These are phyloP conservation scores for Castanea sativa DNA, from an alignment of 306 rosid species.

Conservation along the genomic window DNA sequence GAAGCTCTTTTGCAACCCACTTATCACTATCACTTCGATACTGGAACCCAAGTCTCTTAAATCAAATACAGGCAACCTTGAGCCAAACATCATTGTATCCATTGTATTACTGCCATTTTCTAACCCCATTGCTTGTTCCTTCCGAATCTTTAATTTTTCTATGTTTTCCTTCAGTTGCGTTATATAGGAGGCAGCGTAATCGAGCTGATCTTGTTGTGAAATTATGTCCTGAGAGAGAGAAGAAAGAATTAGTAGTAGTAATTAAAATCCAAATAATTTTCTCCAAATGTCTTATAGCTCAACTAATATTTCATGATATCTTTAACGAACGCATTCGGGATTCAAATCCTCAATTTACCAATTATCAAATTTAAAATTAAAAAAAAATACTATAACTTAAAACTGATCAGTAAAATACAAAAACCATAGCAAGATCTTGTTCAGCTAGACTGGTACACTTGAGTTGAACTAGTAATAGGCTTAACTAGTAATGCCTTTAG, in stretches of 20 bases:
- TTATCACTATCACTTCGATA: constrained; percentile 55
- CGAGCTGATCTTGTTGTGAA: constrained; percentile 58
- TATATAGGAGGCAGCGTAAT: constrained; percentile 47
- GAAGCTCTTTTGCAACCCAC: constrained; percentile 47
- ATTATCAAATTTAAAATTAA: too few species aligned
- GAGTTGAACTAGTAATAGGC: too few species aligned
- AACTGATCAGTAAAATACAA: too few species aligned
- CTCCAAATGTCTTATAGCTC: too few species aligned
- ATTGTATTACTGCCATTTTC: not conserved
- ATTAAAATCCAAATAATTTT: too few species aligned
- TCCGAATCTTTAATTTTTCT: constrained; percentile 44
- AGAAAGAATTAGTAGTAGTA: not conserved
- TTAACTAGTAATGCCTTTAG: too few species aligned
- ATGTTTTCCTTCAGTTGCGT: constrained; percentile 43
- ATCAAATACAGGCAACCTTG: constrained; percentile 43
- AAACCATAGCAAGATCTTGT: too few species aligned
- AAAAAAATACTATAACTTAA: too few species aligned
- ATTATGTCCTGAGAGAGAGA: constrained; percentile 30
- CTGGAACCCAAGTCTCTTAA: constrained; percentile 45
- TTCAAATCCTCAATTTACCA: too few species aligned
- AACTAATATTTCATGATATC: too few species aligned
- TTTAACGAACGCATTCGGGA: too few species aligned
- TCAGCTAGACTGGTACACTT: too few species aligned
- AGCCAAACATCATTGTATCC: not conserved
- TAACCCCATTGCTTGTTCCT: constrained; percentile 35